Evolutionary conservation across 257 asterid species (phyloP), one percentile per base, ranked within the genome.

Genomic region (Nicotiana otophora): DNA sequence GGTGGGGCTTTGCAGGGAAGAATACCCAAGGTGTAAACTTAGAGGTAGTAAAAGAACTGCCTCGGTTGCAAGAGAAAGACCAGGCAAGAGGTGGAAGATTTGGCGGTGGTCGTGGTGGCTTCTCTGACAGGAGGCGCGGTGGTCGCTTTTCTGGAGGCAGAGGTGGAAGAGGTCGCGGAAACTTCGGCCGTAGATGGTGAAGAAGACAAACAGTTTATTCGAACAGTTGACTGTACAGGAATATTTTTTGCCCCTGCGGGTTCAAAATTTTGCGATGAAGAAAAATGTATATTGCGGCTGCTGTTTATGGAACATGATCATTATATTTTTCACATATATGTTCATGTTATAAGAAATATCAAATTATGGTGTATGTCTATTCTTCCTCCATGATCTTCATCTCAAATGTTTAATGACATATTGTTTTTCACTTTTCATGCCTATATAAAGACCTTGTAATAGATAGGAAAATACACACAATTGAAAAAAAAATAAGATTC

Each of bases 11-110:
- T 83, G 80, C 88, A 95, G 98, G 97, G 77, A 87, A 87, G 67
- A 92, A 89, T 85, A 92, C 94, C 4, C 87, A 87, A 54, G 98
- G 95, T 55, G 90, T 96, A 84, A 92, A 61, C 62, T 82, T 96
- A 74, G 90, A 90, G 81, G 93, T 90, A 63, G 97, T 94, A 76
- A 88, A 85, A 66, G 17, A 82, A 58, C 81, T 96, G 84, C 99
- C 99, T 10, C 83, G 51, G 9, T 86, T 96, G 86, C 96, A 91
- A 90, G 97, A 92, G 64, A 91, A 90, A 84, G 98, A 93, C 42
- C 91, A 77, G 76, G 28, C 87, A 4, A 86, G 91, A 80, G 82
- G 79, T 17, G 88, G 89, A 78, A 89, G 98, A 82, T 94, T 84
- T 81, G 91, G 91, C 8, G 81, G 87, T 20, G 80, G 88, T 34